These are phyloP conservation scores for Cryomyces minteri DNA, from an alignment of 495 filamentous ascomycete species.

Conservation along the genomic window DNA sequence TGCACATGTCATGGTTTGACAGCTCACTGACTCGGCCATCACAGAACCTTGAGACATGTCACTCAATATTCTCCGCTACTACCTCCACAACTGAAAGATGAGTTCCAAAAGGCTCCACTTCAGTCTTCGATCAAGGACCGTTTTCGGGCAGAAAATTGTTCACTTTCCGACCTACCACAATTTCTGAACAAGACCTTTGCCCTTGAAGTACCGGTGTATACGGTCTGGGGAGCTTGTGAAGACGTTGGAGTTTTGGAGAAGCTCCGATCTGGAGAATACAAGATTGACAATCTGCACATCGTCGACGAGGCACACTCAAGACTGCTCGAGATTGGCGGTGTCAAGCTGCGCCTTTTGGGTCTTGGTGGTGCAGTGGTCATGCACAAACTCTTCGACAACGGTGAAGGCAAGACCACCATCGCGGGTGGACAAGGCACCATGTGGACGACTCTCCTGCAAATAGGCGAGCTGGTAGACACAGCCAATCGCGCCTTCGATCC, in stretches of 20 bases:
- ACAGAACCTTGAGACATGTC: constrained; percentile 91
- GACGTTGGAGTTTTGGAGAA: constrained; percentile 97
- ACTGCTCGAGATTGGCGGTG: constrained; percentile 81
- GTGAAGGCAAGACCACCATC: constrained; percentile 93
- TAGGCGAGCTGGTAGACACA: constrained; percentile 96
- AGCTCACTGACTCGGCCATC: background rate
- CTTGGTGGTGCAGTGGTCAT: constrained; percentile 95
- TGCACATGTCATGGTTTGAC: background rate
- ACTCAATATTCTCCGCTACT: constrained; percentile 96
- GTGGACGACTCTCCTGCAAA: constrained; percentile 98
- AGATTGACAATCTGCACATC: constrained; percentile 91
- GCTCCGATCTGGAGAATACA: constrained; percentile 96
- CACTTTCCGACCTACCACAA: constrained; percentile 82
- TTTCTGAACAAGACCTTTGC: constrained; percentile 78
- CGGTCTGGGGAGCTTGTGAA: constrained; percentile 98
- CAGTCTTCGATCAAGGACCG: constrained; percentile 60
- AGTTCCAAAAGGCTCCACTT: constrained; percentile 48
- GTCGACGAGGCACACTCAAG: constrained; percentile 96
- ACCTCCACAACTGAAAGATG: constrained; percentile 68
- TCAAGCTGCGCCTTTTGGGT: constrained; percentile 88
- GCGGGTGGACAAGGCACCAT: constrained; percentile 97
- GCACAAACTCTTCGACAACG: constrained; percentile 99
- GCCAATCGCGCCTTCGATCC: constrained; percentile 97
- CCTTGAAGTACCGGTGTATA: constrained; percentile 92
- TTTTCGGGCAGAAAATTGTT: constrained; percentile 62